phyloP scores from a whole-genome alignment of 2,329 filamentous ascomycete species.

The Stagonosporopsis tanaceti region DNA sequence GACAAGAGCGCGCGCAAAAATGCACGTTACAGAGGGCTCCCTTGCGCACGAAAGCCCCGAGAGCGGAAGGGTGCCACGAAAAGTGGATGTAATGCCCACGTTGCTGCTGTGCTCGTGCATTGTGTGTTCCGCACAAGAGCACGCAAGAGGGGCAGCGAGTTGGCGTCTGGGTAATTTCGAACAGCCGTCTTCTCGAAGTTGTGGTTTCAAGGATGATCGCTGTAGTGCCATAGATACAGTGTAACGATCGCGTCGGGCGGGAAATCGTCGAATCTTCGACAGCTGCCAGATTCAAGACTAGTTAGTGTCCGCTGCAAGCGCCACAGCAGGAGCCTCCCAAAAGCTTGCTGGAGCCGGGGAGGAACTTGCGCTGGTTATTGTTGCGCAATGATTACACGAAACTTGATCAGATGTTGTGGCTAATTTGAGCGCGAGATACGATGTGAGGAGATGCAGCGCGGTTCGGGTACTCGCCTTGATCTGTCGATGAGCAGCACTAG shows the following conservation, averaged over 20 bases:
- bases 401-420: neutral
- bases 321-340: neutral
- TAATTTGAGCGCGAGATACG: constrained; percentile 13
- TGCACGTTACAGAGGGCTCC: constrained; percentile 13
- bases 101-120: constrained; percentile 22
- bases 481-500: constrained; percentile 10
- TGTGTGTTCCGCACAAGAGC: constrained; percentile 8
- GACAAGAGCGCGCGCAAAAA: constrained; percentile 8
- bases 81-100: constrained; percentile 18
- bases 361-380: neutral
- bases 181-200: constrained; percentile 35
- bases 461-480: constrained; percentile 9
- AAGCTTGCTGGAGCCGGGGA: neutral
- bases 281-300: constrained; percentile 14
- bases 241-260: constrained; percentile 30
- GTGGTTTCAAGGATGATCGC: constrained; percentile 28
- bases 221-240: constrained; percentile 16
- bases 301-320: constrained; percentile 7
- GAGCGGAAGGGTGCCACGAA: constrained; percentile 4
- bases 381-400: constrained; percentile 17
- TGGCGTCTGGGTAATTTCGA: constrained; percentile 27
- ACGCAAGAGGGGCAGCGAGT: constrained; percentile 14
- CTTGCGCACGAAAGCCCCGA: constrained; percentile 7
- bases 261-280: constrained; percentile 6
- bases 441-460: constrained; percentile 13